These are phyloP conservation scores for Penicillium atrosanguineum DNA, from an alignment of 495 filamentous ascomycete genomes.

Conservation along the genomic window DNA sequence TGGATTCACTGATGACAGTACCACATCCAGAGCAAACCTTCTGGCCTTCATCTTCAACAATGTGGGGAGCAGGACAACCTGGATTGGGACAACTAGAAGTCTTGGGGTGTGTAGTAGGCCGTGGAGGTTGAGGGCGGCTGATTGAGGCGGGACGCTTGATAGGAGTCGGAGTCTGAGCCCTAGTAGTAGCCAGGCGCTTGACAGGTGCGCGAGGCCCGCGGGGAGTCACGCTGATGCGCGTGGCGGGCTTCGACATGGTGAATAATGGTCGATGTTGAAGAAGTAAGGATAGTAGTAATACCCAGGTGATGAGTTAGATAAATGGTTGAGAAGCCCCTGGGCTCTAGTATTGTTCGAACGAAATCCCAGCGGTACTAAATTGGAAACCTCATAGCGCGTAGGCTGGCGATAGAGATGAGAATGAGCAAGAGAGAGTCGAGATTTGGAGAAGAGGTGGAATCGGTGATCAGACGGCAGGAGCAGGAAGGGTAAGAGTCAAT, in stretches of 20 bases:
- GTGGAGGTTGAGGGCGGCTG: conserved; percentile 32
- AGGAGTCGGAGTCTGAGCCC: conserved; percentile 32
- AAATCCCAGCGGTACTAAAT: not conserved
- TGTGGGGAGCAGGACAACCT: conserved; percentile 46
- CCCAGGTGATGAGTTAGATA: not conserved
- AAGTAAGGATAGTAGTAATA: not conserved
- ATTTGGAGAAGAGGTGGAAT: not conserved
- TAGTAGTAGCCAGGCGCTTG: conserved; percentile 42
- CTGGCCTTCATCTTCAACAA: conserved; percentile 53
- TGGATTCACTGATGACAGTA: conserved; percentile 71
- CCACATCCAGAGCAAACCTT: conserved; percentile 79
- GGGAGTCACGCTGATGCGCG: conserved; percentile 35
- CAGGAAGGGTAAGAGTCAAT: not conserved
- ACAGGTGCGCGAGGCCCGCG: conserved; percentile 35
- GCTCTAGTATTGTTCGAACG: not conserved
- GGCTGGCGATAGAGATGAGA: not conserved
- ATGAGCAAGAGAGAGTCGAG: not conserved
- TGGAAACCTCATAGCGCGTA: not conserved
- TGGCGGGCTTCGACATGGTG: conserved; percentile 30
- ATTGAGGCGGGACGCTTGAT: conserved; percentile 40
- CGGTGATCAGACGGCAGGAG: not conserved
- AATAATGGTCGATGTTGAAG: not conserved
- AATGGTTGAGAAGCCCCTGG: not conserved
- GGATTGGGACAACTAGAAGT: conserved; percentile 47
- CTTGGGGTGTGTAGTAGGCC: conserved; percentile 41